Percentiles rank a stretch among this genome's conserved stretches.
These are phyloP conservation scores for Metschnikowia noctiluminum DNA, from an alignment of 805 yeast species.

Conservation along the genomic window DNA sequence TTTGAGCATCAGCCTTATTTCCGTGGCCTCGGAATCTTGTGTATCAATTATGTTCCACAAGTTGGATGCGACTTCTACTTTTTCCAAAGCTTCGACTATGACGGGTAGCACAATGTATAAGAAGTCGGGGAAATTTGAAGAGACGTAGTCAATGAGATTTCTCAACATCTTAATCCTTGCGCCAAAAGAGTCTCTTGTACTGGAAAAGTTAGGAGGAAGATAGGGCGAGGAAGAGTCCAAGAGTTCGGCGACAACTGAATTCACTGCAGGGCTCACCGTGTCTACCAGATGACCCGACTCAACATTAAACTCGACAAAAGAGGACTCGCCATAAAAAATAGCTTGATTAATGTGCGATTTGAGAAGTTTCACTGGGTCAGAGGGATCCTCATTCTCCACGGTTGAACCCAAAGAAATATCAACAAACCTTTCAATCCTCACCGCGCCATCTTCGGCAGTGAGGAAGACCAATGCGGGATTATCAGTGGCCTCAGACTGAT, in stretches of 20 bases:
- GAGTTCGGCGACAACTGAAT: slow-evolving; percentile 52
- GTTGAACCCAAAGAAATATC: slow-evolving; percentile 12
- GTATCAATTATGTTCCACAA: slow-evolving; percentile 32
- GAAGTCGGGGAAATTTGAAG: slow-evolving; percentile 43
- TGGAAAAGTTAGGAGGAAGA: slow-evolving; percentile 50
- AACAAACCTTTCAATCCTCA: slow-evolving; percentile 52
- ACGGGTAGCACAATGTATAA: slow-evolving; percentile 36
- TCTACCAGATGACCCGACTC: slow-evolving; percentile 32
- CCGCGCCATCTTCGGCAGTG: slow-evolving; percentile 57
- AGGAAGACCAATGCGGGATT: slow-evolving; percentile 47
- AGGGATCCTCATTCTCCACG: slow-evolving; percentile 20
- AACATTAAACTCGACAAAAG: slow-evolving; percentile 46
- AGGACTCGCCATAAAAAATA: slow-evolving; percentile 55
- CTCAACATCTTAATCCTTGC: slow-evolving; percentile 45
- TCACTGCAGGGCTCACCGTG: slow-evolving; percentile 36
- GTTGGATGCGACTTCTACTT: slow-evolving; percentile 42
- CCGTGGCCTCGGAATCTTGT: slow-evolving; percentile 6
- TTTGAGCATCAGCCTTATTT: slow-evolving; percentile 14
- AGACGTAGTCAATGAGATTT: slow-evolving; percentile 44
- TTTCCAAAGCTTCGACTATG: slow-evolving; percentile 31
- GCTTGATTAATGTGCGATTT: slow-evolving; percentile 84
- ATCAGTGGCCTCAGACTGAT: slow-evolving; percentile 24
- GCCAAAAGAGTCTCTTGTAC: slow-evolving; percentile 49
- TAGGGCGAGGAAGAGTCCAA: slow-evolving; percentile 53
- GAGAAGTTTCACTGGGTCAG: slow-evolving; percentile 35